Conservation (phyloP, 2,329 filamentous ascomycete species). For the Aspergillus alliaceus region DNA sequence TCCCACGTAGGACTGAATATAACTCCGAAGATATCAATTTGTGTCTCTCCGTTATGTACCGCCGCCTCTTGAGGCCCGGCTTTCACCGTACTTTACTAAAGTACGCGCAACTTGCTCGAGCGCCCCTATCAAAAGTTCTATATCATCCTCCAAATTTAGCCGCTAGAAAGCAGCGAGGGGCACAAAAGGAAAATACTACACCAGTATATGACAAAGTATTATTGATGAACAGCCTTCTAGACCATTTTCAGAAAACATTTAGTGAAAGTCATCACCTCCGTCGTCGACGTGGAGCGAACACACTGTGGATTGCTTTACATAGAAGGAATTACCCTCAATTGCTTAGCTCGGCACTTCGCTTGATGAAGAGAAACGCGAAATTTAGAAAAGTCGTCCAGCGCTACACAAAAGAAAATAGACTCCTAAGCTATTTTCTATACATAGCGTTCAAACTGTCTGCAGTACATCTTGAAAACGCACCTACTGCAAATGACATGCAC, state of each 20-base stretch:
- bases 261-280: neutral
- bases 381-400: neutral
- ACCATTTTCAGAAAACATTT: neutral
- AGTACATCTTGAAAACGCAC: neutral
- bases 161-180: neutral
- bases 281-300: neutral
- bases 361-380: neutral
- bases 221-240: neutral
- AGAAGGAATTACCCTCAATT: neutral
- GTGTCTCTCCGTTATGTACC: neutral
- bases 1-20: neutral
- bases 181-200: neutral
- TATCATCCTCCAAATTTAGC: neutral
- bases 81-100: neutral
- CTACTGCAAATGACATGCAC: neutral
- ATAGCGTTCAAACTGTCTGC: neutral
- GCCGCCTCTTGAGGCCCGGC: neutral
- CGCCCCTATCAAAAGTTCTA: neutral
- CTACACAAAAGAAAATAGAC: neutral
- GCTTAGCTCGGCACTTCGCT: neutral
- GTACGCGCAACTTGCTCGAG: neutral
- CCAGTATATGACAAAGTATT: neutral
- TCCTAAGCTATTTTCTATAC: neutral
- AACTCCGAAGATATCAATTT: neutral
- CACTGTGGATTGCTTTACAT: neutral